Base-by-base conservation (phyloP, 257 asterid genomes). In the Thymus quinquecostatus region DNA sequence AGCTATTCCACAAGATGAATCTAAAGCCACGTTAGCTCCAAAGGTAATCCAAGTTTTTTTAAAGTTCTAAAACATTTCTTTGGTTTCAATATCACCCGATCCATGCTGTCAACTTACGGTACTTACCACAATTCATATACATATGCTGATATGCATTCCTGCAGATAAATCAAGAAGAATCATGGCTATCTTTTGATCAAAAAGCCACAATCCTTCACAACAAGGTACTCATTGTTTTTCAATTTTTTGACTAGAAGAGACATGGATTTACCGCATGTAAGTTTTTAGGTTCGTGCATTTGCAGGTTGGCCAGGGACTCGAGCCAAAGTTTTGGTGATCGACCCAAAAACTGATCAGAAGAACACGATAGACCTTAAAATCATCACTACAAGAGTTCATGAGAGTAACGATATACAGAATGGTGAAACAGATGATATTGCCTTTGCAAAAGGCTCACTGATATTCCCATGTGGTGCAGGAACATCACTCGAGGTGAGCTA, bases 291-390 rank as follows among this genome's bases (percentile, higher is more conserved):
- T 66, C 92, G 98, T 77, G 99, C 99, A 68, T 87, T 95, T 86
- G 89, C 99, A 86, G 98, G 99, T 45, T 95, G 98, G 99, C 99
- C 99, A 0, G 98, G 99, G 76, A 89, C 99, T 50, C 89, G 97
- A 69, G 91, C 96, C 73, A 92, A 81, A 83, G 83, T 89, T 14
- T 65, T 66, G 51, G 81, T 83, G 34, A 43, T 83, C 70, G 88
- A 84, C 69, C 79, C 88, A 6, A 60, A 71, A 67, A 85, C 62
- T 49, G 87, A 81, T 43, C 70, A 77, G 74, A 68, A 55, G 51
- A 83, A 75, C 59, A 77, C 77, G 60, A 53, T 81, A 49, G 98
- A 95, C 77, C 83, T 92, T 30, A 95, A 95, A 78, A 78, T 95
- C 80, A 87, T 89, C 80, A 89, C 88, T 7, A 84, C 99, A 6